phyloP scores from a whole-genome alignment of 495 filamentous ascomycete genomes.

The Penicillium waksmanii region DNA sequence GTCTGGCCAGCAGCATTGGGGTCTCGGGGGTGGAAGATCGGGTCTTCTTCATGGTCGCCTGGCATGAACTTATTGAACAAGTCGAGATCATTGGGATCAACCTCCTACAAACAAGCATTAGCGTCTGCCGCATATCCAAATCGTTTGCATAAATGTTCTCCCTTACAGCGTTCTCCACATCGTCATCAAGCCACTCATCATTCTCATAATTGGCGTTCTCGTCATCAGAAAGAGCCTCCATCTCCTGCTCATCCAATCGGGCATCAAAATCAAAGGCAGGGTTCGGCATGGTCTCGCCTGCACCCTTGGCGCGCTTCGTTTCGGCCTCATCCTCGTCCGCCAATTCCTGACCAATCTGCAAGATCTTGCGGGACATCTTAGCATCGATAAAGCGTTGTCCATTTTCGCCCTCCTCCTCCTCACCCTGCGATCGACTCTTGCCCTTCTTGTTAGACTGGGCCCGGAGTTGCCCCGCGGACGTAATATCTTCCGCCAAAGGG shows the following conservation, averaged over 20 bases:
- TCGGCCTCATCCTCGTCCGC: slow-evolving; percentile 73
- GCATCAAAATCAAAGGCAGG: slow-evolving; percentile 69
- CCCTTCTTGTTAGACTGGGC: slow-evolving; percentile 54
- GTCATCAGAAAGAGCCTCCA: slow-evolving; percentile 57
- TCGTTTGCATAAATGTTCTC: neutral
- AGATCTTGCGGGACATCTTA: slow-evolving; percentile 82
- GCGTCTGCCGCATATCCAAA: slow-evolving; percentile 4
- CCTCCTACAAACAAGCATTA: slow-evolving; percentile 55
- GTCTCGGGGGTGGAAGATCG: slow-evolving; percentile 52
- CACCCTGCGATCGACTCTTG: slow-evolving; percentile 58
- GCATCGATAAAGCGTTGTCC: slow-evolving; percentile 78
- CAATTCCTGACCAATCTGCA: slow-evolving; percentile 82
- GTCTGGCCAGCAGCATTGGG: slow-evolving; percentile 53
- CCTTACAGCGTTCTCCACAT: slow-evolving; percentile 73
- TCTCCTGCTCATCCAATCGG: slow-evolving; percentile 47
- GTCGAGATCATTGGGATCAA: slow-evolving; percentile 87
- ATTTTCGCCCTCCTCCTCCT: slow-evolving; percentile 62
- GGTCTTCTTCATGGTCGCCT: slow-evolving; percentile 49
- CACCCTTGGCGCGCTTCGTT: slow-evolving; percentile 33
- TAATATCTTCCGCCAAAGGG: slow-evolving; percentile 72
- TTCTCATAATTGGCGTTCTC: slow-evolving; percentile 52
- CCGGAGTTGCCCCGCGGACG: slow-evolving; percentile 63
- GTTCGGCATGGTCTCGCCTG: slow-evolving; percentile 44
- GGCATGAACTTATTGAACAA: slow-evolving; percentile 89
- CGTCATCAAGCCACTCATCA: slow-evolving; percentile 64